Evolutionary conservation across 2,329 filamentous ascomycete genomes (phyloP), one percentile per base, ranked within the genome.

Genomic region (Paecilomyces dactylethromorphus): DNA sequence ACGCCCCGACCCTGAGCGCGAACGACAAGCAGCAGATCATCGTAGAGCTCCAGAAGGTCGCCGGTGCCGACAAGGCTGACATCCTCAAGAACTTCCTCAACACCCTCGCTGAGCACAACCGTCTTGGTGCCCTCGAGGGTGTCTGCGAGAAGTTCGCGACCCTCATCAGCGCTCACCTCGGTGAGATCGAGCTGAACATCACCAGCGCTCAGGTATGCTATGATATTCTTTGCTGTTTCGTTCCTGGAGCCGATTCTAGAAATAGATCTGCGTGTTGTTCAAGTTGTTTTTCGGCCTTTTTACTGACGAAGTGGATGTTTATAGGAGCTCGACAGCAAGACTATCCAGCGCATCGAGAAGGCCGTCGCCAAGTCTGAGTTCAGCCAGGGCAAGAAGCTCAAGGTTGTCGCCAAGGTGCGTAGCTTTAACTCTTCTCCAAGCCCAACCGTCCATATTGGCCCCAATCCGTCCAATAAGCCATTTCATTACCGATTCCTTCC

Each of bases 101-200:
- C 59, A 90, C 93, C 59, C 85, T 99, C 60, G 93, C 94, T 66
- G 91, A 94, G 82, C 96, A 99, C 87, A 99, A 99, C 87, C 87
- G 94, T 68, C 83, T 99, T 67, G 87, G 87, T 65, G 82, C 94
- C 63, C 84, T 99, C 63, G 83, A 88, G 77, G 87, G 88, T 68
- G 88, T 97, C 64, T 87, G 86, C 74, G 85, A 89, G 74, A 97
- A 97, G 85, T 99, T 97, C 72, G 82, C 74, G 66, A 83, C 87
- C 74, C 81, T 99, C 71, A 96, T 97, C 83, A 86, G 91, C 71
- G 94, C 94, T 65, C 83, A 91, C 68, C 88, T 87, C 67, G 94
- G 94, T 65, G 94, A 99, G 88, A 83, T 97, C 68, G 94, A 99
- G 84, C 82, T 97, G 79, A 86, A 83, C 65, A 89, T 99, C 70